Evolutionary conservation across 345 rosid genomes (phyloP).

Genomic region (Passiflora organensis): DNA sequence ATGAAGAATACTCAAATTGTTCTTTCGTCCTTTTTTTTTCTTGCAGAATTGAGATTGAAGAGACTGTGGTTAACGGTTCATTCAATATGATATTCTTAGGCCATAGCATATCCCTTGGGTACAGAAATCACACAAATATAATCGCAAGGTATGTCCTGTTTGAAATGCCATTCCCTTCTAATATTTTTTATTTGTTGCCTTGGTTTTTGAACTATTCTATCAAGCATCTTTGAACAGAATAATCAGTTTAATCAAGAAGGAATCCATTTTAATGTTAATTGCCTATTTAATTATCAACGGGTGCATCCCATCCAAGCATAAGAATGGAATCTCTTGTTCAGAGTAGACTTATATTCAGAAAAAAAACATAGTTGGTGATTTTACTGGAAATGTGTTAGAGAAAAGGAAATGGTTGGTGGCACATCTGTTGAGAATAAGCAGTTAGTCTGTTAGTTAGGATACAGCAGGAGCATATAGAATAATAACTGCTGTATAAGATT

Average conservation of each 20-base stretch:
- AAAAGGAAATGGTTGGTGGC: too few relatives aligned
- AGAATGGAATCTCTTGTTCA: too few relatives aligned
- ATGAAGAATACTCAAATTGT: neutral
- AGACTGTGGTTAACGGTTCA: slow-evolving; percentile 69
- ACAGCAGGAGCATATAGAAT: too few relatives aligned
- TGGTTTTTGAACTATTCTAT: too few relatives aligned
- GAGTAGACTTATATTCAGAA: too few relatives aligned
- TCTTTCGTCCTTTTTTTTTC: neutral
- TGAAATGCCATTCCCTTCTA: neutral
- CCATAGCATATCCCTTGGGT: slow-evolving; percentile 72
- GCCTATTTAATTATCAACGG: too few relatives aligned
- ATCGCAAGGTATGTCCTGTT: slow-evolving; percentile 54
- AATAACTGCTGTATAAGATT: too few relatives aligned
- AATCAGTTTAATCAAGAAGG: neutral
- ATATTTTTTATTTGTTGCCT: neutral
- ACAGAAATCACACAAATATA: slow-evolving; percentile 87
- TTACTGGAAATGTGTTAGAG: neutral
- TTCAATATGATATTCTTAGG: slow-evolving; percentile 91
- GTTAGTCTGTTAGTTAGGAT: too few relatives aligned
- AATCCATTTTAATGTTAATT: neutral
- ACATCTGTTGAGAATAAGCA: too few relatives aligned
- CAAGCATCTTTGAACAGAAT: neutral
- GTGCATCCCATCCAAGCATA: neutral
- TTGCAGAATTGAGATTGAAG: slow-evolving; percentile 81
- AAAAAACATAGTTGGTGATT: neutral